Conservation (phyloP, 2,329 filamentous ascomycete species). For the Scedosporium minutisporum region DNA sequence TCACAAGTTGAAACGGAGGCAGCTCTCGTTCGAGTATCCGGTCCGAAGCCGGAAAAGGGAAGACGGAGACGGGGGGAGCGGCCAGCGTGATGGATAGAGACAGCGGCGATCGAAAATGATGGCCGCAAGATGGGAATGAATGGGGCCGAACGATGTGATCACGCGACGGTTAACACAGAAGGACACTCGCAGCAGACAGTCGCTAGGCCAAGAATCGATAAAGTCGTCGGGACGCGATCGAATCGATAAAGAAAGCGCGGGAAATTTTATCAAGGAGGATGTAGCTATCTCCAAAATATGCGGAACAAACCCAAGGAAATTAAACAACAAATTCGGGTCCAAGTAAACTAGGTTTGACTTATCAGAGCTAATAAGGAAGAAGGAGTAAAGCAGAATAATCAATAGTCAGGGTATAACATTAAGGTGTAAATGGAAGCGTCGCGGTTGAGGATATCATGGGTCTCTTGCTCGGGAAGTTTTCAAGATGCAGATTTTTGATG, state of each 20-base stretch:
- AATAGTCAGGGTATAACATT: not conserved
- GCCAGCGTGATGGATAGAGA: not conserved
- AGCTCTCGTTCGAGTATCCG: not conserved
- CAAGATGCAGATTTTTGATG: not conserved
- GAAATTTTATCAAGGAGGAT: too few relatives aligned
- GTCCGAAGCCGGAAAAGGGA: not conserved
- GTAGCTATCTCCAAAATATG: too few relatives aligned
- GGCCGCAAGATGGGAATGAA: not conserved
- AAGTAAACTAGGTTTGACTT: not conserved
- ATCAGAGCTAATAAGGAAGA: not conserved
- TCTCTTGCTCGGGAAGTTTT: not conserved
- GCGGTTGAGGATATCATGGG: not conserved
- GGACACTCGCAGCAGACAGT: too few relatives aligned
- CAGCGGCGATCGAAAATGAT: not conserved
- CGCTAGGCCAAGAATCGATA: too few relatives aligned
- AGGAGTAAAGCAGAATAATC: not conserved
- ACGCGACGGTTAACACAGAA: not conserved
- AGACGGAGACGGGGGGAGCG: not conserved
- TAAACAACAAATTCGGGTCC: not conserved
- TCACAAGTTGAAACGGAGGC: slow-evolving; percentile 17
- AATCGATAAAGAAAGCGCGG: too few relatives aligned
- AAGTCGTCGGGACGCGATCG: not conserved
- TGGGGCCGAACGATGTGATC: not conserved
- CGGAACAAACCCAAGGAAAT: too few relatives aligned
- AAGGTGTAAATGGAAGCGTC: not conserved